phyloP scores from a whole-genome alignment of 345 rosid genomes.

The Populus pruinosa region DNA sequence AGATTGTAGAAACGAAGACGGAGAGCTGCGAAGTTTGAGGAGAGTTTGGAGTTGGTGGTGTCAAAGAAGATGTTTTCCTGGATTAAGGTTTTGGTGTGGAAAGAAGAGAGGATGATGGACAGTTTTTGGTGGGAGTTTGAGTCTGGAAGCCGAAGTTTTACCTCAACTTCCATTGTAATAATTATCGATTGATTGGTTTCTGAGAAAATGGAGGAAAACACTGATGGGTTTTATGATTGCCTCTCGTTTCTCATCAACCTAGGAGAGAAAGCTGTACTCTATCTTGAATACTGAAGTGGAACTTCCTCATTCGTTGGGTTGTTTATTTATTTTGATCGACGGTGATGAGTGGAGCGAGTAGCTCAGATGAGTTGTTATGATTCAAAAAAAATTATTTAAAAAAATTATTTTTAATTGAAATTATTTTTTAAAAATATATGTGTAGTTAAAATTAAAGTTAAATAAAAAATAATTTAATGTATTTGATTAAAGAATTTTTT shows the following conservation, averaged over 20 bases:
- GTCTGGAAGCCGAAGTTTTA: conserved; percentile 22
- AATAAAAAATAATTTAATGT: too few species aligned
- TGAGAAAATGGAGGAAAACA: not conserved
- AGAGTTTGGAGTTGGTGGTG: conserved; percentile 13
- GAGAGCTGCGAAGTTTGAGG: conserved; percentile 21
- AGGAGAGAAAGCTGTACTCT: too few species aligned
- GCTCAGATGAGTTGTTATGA: too few species aligned
- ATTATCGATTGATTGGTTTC: not conserved
- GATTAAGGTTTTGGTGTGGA: conserved; percentile 14
- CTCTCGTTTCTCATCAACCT: too few species aligned
- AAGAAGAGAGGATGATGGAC: conserved; percentile 22
- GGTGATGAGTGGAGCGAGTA: too few species aligned
- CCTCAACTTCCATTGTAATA: conserved; percentile 24
- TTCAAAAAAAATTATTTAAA: too few species aligned
- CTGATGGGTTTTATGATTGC: not conserved
- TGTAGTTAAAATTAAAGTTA: too few species aligned
- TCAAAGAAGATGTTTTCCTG: conserved; percentile 33
- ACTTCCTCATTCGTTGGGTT: too few species aligned
- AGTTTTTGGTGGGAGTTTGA: conserved; percentile 19
- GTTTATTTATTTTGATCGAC: too few species aligned
- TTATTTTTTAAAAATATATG: too few species aligned
- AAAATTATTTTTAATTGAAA: too few species aligned
- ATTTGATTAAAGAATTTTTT: too few species aligned
- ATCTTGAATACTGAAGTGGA: not conserved
- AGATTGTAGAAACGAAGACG: conserved; percentile 30